Evolutionary conservation across 2,329 filamentous ascomycete genomes (phyloP), one percentile per base, ranked within the genome.

Genomic region (Colletotrichum trifolii): DNA sequence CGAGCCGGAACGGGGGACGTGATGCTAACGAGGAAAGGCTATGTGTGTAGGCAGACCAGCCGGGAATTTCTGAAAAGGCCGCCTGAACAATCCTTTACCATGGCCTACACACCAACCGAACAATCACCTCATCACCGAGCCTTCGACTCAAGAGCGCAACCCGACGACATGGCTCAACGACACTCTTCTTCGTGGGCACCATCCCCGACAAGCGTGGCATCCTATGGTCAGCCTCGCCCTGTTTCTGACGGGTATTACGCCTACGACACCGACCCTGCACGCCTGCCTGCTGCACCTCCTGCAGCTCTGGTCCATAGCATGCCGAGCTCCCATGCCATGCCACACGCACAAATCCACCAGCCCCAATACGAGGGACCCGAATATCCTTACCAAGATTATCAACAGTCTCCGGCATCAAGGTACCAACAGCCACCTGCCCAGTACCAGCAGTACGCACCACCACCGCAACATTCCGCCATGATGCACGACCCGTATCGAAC

Each of bases 131-230:
- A 46, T 65, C 71, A 70, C 45, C 72, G 74, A 66, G 68, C 67
- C 66, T 70, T 47, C 76, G 54, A 57, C 6, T n/a, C 17, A n/a
- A 47, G 39, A 67, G 71, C 73, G 62, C 71, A 71, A 70, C 69
- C 69, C 66, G 75, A 75, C 71, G 71, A 70, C 57, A 79, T 79
- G 77, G 73, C 76, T 66, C 74, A 74, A 70, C 71, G 74, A 56
- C 71, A 72, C 50, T 72, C 73, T 67, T 68, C 67, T 67, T 68
- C 67, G 67, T 78, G 72, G 75, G 65, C 68, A 42, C 72, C 57
- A 8, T 56, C 55, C n/a, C 70, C 66, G 43, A 68, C 70, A 25
- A 25, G 25, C 25, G 3, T 25, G 25, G 25, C 25, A 25, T 25
- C 25, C 52, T 75, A 74, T 39, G 69, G 69, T 60, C 73, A 73